phyloP scores from a whole-genome alignment of 192 early-diverging fungal genomes.

The Podochytrium sp. region DNA sequence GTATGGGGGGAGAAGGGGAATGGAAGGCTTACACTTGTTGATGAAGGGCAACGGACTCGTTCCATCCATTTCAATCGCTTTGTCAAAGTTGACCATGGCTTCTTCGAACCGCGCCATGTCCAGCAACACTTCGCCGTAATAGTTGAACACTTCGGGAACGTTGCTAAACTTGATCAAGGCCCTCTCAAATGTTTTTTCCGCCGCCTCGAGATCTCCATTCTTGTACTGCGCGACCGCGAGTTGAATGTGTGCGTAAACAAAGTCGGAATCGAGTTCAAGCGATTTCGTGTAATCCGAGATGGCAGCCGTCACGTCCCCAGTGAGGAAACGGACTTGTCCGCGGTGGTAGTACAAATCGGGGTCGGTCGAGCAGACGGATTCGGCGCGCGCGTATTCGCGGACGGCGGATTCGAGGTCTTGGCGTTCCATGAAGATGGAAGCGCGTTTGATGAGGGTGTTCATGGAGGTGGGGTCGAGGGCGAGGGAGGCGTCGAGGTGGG shows the following conservation, averaged over 20 bases:
- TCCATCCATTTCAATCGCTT: slow-evolving; percentile 80
- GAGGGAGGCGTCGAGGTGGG: slow-evolving; percentile 79
- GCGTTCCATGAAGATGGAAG: slow-evolving; percentile 90
- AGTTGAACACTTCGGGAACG: slow-evolving; percentile 92
- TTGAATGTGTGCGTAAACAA: slow-evolving; percentile 94
- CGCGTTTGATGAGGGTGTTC: slow-evolving; percentile 86
- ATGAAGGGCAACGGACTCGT: slow-evolving; percentile 95
- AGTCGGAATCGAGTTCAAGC: slow-evolving; percentile 74
- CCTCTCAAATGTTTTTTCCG: slow-evolving; percentile 80
- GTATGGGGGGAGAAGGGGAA: background rate
- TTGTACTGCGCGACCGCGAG: slow-evolving; percentile 90
- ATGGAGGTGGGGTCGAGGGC: slow-evolving; percentile 77
- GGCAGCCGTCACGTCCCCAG: slow-evolving; percentile 76
- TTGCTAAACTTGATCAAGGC: slow-evolving; percentile 77
- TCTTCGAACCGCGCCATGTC: slow-evolving; percentile 84
- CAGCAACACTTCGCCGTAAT: slow-evolving; percentile 92
- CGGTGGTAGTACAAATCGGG: slow-evolving; percentile 91
- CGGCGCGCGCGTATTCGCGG: slow-evolving; percentile 72
- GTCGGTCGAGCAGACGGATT: slow-evolving; percentile 68
- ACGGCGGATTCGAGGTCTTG: slow-evolving; percentile 66
- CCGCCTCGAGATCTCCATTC: slow-evolving; percentile 72
- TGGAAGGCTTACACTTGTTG: slow-evolving; percentile 77
- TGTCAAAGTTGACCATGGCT: slow-evolving; percentile 84
- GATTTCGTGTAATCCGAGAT: slow-evolving; percentile 84
- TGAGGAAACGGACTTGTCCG: slow-evolving; percentile 80